Base-by-base conservation (phyloP, 1,284 basidiomycete species). In the Sporisorium sorghi region DNA sequence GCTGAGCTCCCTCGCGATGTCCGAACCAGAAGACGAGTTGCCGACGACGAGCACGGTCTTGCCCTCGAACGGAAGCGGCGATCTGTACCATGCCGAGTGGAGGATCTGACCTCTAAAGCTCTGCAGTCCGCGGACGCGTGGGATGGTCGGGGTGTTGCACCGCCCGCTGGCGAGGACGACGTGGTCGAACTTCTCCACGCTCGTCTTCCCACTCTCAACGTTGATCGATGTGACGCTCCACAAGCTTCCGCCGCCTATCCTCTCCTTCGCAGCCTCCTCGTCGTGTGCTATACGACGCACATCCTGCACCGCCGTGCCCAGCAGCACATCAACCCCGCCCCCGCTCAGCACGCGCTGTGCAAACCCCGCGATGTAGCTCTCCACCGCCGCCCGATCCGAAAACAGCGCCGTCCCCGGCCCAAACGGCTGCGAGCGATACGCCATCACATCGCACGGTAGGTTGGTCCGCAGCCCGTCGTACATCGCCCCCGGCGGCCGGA, bases 21-120 rank as follows among this genome's bases (percentile, higher is more conserved):
- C 88, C 17, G 86, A 86, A 0, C 87, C 88, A 0, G 86, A 87
- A 5, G 86, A 86, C n/a, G 84, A 85, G 30, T 86, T 87, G 7
- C 88, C 88, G 8, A 88, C 86, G 0, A 88, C 86, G 23, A 88
- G 80, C 7, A 88, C 85, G 1, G 78, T 85, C 76, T 86, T 71
- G 7, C 48, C 40, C n/a, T 51, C 49, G 17, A 78, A 84, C 21
- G 58, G 66, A 0, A 80, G 60, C 0, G 87, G 85, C 4, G 77
- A 77, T 15, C 86, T 81, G 67, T 86, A 88, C 85, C 85, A 87
- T 9, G 87, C 79, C 0, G 85, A 85, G 74, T 88, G 88, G 28
- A 85, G 21, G 7, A 88, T 72, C 39, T 81, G 33, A 5, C 87
- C 86, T 0, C 61, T 57, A 57, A 86, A 88, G 0, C 72, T 53